A percentile compares a stretch with the other conserved stretches of the same genome.
phyloP scores from a whole-genome alignment of 768 basidiomycete species.

The Mycena galopus region DNA sequence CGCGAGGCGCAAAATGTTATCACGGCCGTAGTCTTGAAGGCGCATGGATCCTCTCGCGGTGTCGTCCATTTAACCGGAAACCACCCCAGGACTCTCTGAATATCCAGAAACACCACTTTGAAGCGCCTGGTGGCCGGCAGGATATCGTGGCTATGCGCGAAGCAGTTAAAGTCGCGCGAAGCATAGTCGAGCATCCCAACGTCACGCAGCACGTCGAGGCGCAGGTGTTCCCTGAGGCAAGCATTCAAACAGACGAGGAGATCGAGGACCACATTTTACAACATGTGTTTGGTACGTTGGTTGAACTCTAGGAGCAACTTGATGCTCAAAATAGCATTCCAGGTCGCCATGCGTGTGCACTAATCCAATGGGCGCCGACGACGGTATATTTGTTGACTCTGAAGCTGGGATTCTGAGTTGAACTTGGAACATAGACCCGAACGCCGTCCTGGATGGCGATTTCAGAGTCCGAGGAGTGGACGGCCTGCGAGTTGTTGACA shows the following conservation, averaged over 20 bases:
- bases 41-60: slow-evolving; percentile 44
- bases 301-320: too few relatives aligned
- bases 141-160: slow-evolving; percentile 44
- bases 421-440: slow-evolving; percentile 36
- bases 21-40: slow-evolving; percentile 42
- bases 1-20: slow-evolving; percentile 39
- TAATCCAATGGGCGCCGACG: slow-evolving; percentile 42
- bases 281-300: slow-evolving; percentile 39
- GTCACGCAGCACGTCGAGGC: slow-evolving; percentile 35
- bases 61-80: slow-evolving; percentile 44
- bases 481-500: slow-evolving; percentile 47
- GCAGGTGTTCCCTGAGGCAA: slow-evolving; percentile 43
- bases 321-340: not conserved
- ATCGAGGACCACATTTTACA: slow-evolving; percentile 42
- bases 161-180: slow-evolving; percentile 41
- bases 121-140: slow-evolving; percentile 37
- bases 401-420: not conserved
- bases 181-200: slow-evolving; percentile 29
- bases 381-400: slow-evolving; percentile 33
- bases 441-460: slow-evolving; percentile 46
- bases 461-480: slow-evolving; percentile 48
- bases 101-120: slow-evolving; percentile 46
- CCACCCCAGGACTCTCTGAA: slow-evolving; percentile 44
- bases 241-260: slow-evolving; percentile 34
- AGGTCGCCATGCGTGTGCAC: slow-evolving; percentile 49